Evolutionary conservation across 2,329 filamentous ascomycete species (phyloP).

Genomic region (Talaromyces sp.): DNA sequence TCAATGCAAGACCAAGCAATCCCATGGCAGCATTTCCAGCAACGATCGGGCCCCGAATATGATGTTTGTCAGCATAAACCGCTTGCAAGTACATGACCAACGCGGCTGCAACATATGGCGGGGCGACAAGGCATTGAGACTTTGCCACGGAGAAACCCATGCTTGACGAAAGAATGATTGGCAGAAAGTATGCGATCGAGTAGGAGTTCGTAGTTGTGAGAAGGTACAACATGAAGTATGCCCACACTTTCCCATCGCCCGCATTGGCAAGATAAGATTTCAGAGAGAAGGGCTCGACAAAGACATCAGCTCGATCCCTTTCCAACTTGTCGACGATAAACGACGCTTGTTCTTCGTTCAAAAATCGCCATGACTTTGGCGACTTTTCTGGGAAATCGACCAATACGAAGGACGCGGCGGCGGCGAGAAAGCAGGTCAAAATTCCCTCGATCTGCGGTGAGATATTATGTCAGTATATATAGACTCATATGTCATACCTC

Average conservation of each 20-base stretch:
- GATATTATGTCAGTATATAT: no score
- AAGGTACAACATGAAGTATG: constrained; percentile 9
- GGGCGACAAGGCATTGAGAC: constrained; percentile 17
- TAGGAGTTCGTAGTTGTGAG: constrained; percentile 7
- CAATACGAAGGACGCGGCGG: constrained; percentile 11
- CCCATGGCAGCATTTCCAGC: constrained; percentile 65
- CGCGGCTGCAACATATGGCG: constrained; percentile 7
- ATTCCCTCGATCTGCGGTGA: not conserved
- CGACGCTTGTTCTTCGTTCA: constrained; percentile 3
- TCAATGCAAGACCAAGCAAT: constrained; percentile 68
- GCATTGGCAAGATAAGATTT: constrained; percentile 3
- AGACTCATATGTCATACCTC: no score
- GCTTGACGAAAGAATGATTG: constrained; percentile 17
- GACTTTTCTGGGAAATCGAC: constrained; percentile 46
- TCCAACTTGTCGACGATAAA: not conserved
- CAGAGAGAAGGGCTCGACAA: not conserved
- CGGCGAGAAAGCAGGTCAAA: not conserved
- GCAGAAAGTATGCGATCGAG: constrained; percentile 19
- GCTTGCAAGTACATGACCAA: constrained; percentile 56
- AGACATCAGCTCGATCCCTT: not conserved
- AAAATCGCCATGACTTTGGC: constrained; percentile 3
- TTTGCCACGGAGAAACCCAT: constrained; percentile 16
- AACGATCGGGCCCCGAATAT: constrained; percentile 66
- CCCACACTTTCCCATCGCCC: constrained; percentile 16
- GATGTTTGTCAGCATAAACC: constrained; percentile 66